Conservation (phyloP, 2,329 filamentous ascomycete species). For the Fusarium proliferatum region DNA sequence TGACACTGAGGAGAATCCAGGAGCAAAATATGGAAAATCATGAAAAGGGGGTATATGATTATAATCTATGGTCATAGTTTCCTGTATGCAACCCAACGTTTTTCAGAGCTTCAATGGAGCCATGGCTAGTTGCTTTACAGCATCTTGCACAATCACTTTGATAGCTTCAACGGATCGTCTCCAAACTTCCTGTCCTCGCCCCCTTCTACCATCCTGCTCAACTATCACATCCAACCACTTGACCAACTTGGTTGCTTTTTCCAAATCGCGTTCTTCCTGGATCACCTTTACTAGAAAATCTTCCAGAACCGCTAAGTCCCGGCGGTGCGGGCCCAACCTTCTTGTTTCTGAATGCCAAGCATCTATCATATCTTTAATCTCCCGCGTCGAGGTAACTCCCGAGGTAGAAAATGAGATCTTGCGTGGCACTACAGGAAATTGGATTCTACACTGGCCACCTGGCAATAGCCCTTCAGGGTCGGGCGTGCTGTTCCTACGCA, state of each 20-base stretch:
- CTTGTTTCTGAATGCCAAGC: constrained; percentile 81
- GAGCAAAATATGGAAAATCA: neutral
- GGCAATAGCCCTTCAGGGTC: constrained; percentile 42
- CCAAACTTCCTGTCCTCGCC: constrained; percentile 59
- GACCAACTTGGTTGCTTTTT: constrained; percentile 76
- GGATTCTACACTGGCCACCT: constrained; percentile 56
- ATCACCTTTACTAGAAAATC: constrained; percentile 80
- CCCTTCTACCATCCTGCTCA: constrained; percentile 56
- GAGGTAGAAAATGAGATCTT: constrained; percentile 60
- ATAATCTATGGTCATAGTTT: constrained; percentile 3
- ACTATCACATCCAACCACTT: constrained; percentile 73
- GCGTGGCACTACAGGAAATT: constrained; percentile 59
- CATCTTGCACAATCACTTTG: constrained; percentile 64
- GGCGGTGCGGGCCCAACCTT: constrained; percentile 78
- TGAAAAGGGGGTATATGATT: constrained; percentile 20
- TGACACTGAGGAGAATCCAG: too few relatives aligned
- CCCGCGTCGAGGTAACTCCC: constrained; percentile 57
- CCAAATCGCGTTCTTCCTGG: constrained; percentile 78
- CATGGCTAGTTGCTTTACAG: constrained; percentile 67
- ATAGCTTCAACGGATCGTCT: constrained; percentile 55
- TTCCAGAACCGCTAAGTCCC: constrained; percentile 80
- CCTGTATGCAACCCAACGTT: neutral
- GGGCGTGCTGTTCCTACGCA: constrained; percentile 38
- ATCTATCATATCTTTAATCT: constrained; percentile 79
- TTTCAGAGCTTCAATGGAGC: constrained; percentile 62